A percentile compares a stretch with the other conserved stretches of the same genome.
Evolutionary conservation across 805 yeast species (phyloP).

Genomic region (Candida peoriensis): DNA sequence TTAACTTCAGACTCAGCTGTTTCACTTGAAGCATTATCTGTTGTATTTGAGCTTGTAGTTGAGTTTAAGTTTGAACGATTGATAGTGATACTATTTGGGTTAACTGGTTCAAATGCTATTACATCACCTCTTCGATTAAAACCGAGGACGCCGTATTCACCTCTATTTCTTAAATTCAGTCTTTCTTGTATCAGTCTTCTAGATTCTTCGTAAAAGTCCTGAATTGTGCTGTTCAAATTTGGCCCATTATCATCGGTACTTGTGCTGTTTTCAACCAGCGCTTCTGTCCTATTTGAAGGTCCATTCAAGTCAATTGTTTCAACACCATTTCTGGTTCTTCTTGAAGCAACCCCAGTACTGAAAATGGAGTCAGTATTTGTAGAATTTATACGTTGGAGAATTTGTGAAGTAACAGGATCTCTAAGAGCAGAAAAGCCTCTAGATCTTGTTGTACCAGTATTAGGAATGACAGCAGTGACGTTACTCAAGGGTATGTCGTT

Average conservation of each 20-base stretch:
- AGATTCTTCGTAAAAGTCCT: neutral
- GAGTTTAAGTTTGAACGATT: too few species aligned
- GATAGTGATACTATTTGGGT: too few species aligned
- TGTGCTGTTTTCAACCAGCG: too few species aligned
- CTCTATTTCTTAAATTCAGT: neutral
- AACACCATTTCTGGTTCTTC: slow-evolving; percentile 21
- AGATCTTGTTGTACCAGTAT: too few species aligned
- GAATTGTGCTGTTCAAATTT: neutral
- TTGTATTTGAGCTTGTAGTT: too few species aligned
- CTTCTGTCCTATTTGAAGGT: neutral
- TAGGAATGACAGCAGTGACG: too few species aligned
- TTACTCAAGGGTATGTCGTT: too few species aligned
- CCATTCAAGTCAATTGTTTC: slow-evolving; percentile 15
- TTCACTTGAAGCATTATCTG: too few species aligned
- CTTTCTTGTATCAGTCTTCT: neutral
- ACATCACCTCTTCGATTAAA: neutral
- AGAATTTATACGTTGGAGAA: slow-evolving; percentile 8
- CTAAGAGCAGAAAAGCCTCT: too few species aligned
- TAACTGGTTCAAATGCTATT: too few species aligned
- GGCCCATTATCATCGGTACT: neutral
- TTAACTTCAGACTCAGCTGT: too few species aligned
- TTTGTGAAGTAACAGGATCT: slow-evolving; percentile 7
- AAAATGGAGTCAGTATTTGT: slow-evolving; percentile 10
- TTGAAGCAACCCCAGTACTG: slow-evolving; percentile 19
- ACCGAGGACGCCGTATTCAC: neutral